Base-by-base conservation (phyloP, 768 basidiomycete species). In the Suillus tomentosus region DNA sequence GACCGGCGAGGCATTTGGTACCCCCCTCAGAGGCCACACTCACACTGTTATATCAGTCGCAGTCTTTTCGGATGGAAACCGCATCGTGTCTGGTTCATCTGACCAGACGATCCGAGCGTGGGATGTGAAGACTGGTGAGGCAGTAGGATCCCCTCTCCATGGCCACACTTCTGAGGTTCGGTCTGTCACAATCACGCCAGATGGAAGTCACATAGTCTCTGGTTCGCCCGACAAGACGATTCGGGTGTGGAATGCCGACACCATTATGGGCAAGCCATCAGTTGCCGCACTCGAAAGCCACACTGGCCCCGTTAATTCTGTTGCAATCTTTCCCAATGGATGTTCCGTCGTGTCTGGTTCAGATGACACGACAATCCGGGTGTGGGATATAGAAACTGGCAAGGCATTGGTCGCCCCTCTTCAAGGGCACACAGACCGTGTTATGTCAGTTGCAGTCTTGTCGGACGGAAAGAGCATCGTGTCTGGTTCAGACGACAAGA, bases 101-200 rank as follows among this genome's bases (percentile, higher is more conserved):
- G 17, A 43, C 17, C 7, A 19, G 42, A 19, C 42, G 8, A 43
- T 43, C 17, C 17, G 42, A 9, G 42, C 17, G 7, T 43, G 42
- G 15, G 15, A 42, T 42, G 40, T 14, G 15, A 42, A 42, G 15
- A 42, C 14, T 42, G 40, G 15, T 15, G 15, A 5, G 15, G 15
- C 40, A 42, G 5, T 42, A 42, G 15, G 15, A 42, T 42, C 15
- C 15, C 17, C 7, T 10, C 43, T 45, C 9, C 43, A 45, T 19
- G 19, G 19, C 2, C 43, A 45, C 43, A 45, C 43, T 45, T 8
- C 0, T 1, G 0, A 2, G 3, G 9, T 45, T n/a, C 1, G 0
- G 19, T 45, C 43, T 45, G 19, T 45, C 4, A 9, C 43, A 9
- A 45, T 45, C 19, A 4, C 19, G 19, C 19, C 3, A 0, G 43